Conservation (phyloP, 768 basidiomycete genomes). For the Mycena indigotica region DNA sequence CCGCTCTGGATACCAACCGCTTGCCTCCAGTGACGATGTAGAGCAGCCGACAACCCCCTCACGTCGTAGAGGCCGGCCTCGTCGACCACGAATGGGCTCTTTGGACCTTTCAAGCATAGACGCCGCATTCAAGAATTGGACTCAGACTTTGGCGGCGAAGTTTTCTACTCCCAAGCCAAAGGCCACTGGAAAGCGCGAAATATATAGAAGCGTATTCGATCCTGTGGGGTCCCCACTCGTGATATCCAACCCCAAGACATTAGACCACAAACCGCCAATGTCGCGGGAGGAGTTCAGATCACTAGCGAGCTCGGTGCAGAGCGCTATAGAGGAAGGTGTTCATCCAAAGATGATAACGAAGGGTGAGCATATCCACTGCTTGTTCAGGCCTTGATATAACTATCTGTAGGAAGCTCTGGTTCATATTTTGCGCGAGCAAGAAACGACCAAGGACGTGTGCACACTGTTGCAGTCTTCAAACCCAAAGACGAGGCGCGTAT, state of each 20-base stretch:
- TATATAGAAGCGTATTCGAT: constrained; percentile 81
- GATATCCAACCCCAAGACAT: constrained; percentile 58
- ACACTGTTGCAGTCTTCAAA: constrained; percentile 88
- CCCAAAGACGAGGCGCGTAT: constrained; percentile 62
- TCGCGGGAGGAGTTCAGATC: constrained; percentile 69
- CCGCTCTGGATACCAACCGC: constrained; percentile 52
- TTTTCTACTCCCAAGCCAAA: constrained; percentile 70
- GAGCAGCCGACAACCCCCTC: constrained; percentile 31
- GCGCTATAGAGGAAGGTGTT: constrained; percentile 72
- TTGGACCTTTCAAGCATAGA: constrained; percentile 83
- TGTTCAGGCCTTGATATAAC: background rate
- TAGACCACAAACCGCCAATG: constrained; percentile 81
- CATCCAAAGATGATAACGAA: constrained; percentile 92
- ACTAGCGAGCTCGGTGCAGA: constrained; percentile 52
- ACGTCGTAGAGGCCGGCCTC: constrained; percentile 34
- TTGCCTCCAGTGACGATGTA: constrained; percentile 44
- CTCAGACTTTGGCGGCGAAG: constrained; percentile 83
- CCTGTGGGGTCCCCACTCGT: constrained; percentile 28
- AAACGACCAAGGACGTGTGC: constrained; percentile 64
- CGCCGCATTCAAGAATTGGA: constrained; percentile 89
- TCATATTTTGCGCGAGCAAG: constrained; percentile 91
- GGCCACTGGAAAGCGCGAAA: constrained; percentile 61
- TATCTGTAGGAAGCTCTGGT: constrained; percentile 64
- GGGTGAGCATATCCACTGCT: constrained; percentile 29
- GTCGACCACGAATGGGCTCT: constrained; percentile 51